Evolutionary conservation across 306 rosid genomes (phyloP), one percentile per base, ranked within the genome.

Genomic region (Quercus parvula): DNA sequence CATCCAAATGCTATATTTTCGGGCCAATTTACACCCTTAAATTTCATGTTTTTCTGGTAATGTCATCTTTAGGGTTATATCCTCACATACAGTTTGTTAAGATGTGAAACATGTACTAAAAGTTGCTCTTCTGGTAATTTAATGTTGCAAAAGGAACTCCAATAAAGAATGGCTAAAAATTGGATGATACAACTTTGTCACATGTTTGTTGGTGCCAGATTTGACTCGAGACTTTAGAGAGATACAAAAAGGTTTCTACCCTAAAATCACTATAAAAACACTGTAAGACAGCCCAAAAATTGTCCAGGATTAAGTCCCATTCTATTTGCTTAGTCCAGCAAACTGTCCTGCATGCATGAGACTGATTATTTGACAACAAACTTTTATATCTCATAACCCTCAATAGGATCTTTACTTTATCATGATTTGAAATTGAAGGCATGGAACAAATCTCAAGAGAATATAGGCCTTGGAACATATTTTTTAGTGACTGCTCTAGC

Each of bases 401-500:
- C 12, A 3, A 20, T 22, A 27, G 10, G 10, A 24, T 12, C 35
- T 58, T 8, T 1, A 12, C 11, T 18, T 25, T 27, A 61, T 61
- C 68, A 27, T 24, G 33, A 11, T 4, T 61, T 5, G 31, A 38
- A 38, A 38, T 38, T 6, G 8, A 3, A 6, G 44, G 71, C 44
- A 31, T 66, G 62, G 14, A 75, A 71, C 31, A 61, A 22, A 30
- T 30, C 68, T 77, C 62, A 77, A 67, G 64, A 49, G 24, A 86
- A 70, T 33, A 70, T 64, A 38, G 79, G 81, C 61, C 75, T 77
- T 70, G 80, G 61, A 15, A 74, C n/a, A 67, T 69, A 55, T 71
- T 70, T 49, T 59, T 71, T 70, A 57, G 81, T 75, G 24, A 78
- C 22, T 59, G 86, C 72, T 88, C 91, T 89, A 68, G 91, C 89